These are phyloP conservation scores for Amanita fuliginea DNA, from an alignment of 768 basidiomycete species.

Conservation along the genomic window DNA sequence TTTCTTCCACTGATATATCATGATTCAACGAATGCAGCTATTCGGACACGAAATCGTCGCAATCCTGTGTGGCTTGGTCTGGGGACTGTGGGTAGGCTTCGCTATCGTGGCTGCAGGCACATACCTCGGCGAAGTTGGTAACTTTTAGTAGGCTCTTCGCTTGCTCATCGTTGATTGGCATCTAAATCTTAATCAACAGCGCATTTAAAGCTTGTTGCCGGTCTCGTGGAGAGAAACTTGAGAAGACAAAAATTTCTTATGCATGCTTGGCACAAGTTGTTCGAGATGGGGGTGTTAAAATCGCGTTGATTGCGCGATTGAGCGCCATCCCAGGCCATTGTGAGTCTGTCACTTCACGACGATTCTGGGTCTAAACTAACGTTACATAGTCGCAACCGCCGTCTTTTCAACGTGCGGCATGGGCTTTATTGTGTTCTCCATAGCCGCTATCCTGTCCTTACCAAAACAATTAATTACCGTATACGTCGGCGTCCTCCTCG, in stretches of 20 bases:
- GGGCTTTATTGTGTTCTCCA: conserved; percentile 61
- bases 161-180: background rate
- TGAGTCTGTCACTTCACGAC: conserved; percentile 22
- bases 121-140: conserved; percentile 77
- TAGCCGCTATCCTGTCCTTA: conserved; percentile 74
- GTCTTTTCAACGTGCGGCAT: conserved; percentile 88
- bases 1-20: background rate
- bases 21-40: conserved; percentile 29
- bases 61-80: conserved; percentile 80
- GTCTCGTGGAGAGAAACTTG: conserved; percentile 65
- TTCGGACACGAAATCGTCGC: conserved; percentile 92
- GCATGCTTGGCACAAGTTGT: conserved; percentile 58
- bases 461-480: conserved; percentile 92
- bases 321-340: conserved; percentile 85
- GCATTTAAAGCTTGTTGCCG: conserved; percentile 78
- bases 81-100: conserved; percentile 83
- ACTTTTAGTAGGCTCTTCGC: conserved; percentile 60
- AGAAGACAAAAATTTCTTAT: conserved; percentile 45
- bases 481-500: conserved; percentile 78
- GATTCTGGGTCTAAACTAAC: conserved; percentile 1
- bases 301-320: conserved; percentile 65
- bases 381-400: conserved; percentile 63
- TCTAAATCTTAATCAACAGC: conserved; percentile 21
- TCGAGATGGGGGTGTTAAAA: conserved; percentile 80
- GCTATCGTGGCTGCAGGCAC: conserved; percentile 80